Base-by-base conservation (phyloP, 208 protist species). In the Wallacemonas sp. region DNA sequence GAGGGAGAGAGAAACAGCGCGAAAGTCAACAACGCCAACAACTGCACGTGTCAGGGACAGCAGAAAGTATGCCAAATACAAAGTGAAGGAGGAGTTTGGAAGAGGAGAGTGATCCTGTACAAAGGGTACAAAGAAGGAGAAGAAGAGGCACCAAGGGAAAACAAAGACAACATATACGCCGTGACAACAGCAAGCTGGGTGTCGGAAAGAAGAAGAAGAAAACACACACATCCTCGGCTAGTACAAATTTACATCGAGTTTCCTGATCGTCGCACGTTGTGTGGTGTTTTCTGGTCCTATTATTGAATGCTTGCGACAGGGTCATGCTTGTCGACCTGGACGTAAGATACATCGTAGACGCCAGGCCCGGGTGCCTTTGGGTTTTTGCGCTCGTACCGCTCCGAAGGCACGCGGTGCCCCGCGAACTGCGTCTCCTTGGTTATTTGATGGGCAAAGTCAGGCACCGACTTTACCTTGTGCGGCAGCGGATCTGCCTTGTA, bases 351-450 rank as follows among this genome's bases (percentile, higher is more conserved):
- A 30, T 76, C 74, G 72, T 92, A 92, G 68, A 82, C 74, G 8
- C 85, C 85, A 34, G 85, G 85, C 14, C 87, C 87, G 3, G 87
- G 87, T 46, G 78, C 87, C n/a, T 73, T 68, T 6, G 83, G 78
- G 61, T 90, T 85, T 2, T 82, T 79, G 1, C 72, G 78, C 33
- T 58, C 62, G 76, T 84, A 90, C 39, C 87, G 65, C 74, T 93
- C 87, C 17, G 87, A 93, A 68, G 79, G 81, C 27, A 90, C 68
- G 24, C 78, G 75, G 61, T 90, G 87, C 2, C 87, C 87, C 56
- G 80, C 83, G 61, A 93, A 93, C 76, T 93, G 82, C 47, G 80
- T 80, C 65, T 90, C 87, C 64, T 93, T 93, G 29, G 87, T 93
- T 26, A 90, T 93, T 47, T 93, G 87, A 68, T 87, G 87, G 46